phyloP scores from a whole-genome alignment of 208 protist genomes.

The Leishmania arabica region DNA sequence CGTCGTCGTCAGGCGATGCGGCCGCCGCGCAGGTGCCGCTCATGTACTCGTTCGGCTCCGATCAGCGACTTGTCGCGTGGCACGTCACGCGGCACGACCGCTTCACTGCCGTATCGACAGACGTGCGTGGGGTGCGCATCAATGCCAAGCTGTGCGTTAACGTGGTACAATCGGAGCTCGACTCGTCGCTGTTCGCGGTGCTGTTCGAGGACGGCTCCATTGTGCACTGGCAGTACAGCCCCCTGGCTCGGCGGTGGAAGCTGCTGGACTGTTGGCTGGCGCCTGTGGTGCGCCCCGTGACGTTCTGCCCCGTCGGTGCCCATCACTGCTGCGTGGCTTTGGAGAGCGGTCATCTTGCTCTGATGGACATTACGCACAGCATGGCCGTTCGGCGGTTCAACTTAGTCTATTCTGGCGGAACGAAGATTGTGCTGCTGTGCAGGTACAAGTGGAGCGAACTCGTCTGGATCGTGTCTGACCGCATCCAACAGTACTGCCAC shows the following conservation, averaged over 20 bases:
- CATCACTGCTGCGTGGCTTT: conserved; percentile 66
- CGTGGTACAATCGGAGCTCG: conserved; percentile 60
- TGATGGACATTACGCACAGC: conserved; percentile 65
- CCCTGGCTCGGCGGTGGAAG: conserved; percentile 52
- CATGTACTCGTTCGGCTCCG: conserved; percentile 79
- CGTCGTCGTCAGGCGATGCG: background rate
- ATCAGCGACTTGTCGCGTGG: conserved; percentile 82
- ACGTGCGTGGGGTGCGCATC: conserved; percentile 76
- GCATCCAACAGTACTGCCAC: conserved; percentile 46
- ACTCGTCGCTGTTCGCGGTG: conserved; percentile 62
- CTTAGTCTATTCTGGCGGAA: conserved; percentile 74
- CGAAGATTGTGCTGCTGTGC: conserved; percentile 69
- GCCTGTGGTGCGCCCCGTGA: conserved; percentile 48
- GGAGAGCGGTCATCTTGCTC: conserved; percentile 68
- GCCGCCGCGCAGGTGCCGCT: conserved; percentile 37
- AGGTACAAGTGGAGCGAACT: conserved; percentile 61
- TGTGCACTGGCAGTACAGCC: conserved; percentile 63
- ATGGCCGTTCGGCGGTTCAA: conserved; percentile 63
- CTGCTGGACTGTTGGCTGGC: conserved; percentile 50
- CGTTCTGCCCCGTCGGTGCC: conserved; percentile 40
- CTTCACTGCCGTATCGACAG: conserved; percentile 51
- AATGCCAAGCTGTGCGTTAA: conserved; percentile 57
- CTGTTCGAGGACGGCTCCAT: conserved; percentile 81
- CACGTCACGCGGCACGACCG: conserved; percentile 48
- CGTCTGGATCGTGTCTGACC: conserved; percentile 81